Percentiles rank a stretch among this genome's conserved stretches.
phyloP scores from a whole-genome alignment of 805 yeast species.

The Komagataella kurtzmanii region DNA sequence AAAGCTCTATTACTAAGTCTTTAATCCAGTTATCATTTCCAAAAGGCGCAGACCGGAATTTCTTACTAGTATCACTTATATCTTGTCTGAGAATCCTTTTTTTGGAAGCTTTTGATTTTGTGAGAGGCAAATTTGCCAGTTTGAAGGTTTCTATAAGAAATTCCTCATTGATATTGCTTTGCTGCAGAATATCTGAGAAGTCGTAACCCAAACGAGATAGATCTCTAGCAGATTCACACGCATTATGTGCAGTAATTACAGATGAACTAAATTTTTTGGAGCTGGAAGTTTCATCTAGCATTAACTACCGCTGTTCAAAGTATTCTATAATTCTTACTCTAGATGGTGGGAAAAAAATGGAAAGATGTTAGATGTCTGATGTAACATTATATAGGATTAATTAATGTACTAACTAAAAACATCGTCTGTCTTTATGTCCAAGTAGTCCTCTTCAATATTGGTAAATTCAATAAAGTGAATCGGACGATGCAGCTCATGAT shows the following conservation, averaged over 20 bases:
- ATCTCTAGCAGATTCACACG: slow-evolving; percentile 10
- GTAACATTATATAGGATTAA: background rate
- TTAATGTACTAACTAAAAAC: slow-evolving; percentile 32
- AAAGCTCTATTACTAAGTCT: slow-evolving; percentile 7
- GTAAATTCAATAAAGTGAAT: slow-evolving; percentile 70
- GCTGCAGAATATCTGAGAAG: slow-evolving; percentile 6
- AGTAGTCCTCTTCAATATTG: slow-evolving; percentile 36
- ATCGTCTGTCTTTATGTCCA: slow-evolving; percentile 60
- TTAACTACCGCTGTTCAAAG: background rate
- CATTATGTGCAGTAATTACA: background rate
- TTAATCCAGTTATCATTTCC: slow-evolving; percentile 9
- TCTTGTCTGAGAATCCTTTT: background rate
- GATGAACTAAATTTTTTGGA: background rate
- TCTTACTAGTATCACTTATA: background rate
- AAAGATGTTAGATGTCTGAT: background rate
- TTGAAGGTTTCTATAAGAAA: background rate
- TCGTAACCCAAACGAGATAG: slow-evolving; percentile 10
- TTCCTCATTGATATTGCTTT: background rate
- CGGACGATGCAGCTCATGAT: slow-evolving; percentile 81
- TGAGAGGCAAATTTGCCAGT: background rate
- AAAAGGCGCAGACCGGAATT: slow-evolving; percentile 4
- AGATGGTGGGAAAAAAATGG: background rate
- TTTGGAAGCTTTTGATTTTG: background rate
- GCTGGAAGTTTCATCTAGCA: background rate
- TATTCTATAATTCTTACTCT: background rate